A percentile compares a stretch with the other conserved stretches of the same genome.
phyloP scores from a whole-genome alignment of 371 early-diverging fungal species.

The Nematocida ironsii region DNA sequence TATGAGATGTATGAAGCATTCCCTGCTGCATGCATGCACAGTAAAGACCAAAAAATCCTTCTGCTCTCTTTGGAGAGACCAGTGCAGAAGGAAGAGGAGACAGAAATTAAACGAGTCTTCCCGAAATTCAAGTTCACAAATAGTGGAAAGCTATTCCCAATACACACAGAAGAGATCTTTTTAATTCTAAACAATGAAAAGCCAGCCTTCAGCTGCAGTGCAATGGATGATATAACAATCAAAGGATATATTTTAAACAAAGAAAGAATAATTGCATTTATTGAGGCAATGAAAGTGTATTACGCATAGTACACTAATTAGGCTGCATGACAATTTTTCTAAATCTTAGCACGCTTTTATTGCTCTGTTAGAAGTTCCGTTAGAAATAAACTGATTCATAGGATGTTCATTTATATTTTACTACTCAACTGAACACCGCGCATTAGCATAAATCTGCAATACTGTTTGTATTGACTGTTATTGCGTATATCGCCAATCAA shows the following conservation, averaged over 20 bases:
- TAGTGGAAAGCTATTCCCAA: conserved; percentile 25
- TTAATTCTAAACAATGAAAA: background rate
- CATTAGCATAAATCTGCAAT: too few relatives aligned
- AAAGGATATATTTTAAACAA: conserved; percentile 31
- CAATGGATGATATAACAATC: background rate
- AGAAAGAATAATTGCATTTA: conserved; percentile 4
- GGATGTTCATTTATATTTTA: too few relatives aligned
- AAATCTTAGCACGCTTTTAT: too few relatives aligned
- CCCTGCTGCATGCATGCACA: background rate
- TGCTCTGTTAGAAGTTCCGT: too few relatives aligned
- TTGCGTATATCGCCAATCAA: too few relatives aligned
- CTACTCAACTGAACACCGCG: too few relatives aligned
- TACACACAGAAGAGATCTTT: conserved; percentile 48
- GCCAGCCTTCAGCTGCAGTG: background rate
- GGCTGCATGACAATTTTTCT: too few relatives aligned
- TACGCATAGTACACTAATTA: background rate
- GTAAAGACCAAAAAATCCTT: conserved; percentile 6
- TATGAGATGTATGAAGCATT: conserved; percentile 51
- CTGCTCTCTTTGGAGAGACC: conserved; percentile 51
- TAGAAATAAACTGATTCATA: too few relatives aligned
- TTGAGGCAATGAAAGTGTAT: conserved; percentile 19
- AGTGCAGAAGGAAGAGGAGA: conserved; percentile 21
- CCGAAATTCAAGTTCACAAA: conserved; percentile 23
- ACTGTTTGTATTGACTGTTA: too few relatives aligned
- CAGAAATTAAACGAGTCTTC: conserved; percentile 37